A percentile compares a stretch with the other conserved stretches of the same genome.
Evolutionary conservation across 495 filamentous ascomycete genomes (phyloP).

Genomic region (Hyaloscypha hepaticicola): DNA sequence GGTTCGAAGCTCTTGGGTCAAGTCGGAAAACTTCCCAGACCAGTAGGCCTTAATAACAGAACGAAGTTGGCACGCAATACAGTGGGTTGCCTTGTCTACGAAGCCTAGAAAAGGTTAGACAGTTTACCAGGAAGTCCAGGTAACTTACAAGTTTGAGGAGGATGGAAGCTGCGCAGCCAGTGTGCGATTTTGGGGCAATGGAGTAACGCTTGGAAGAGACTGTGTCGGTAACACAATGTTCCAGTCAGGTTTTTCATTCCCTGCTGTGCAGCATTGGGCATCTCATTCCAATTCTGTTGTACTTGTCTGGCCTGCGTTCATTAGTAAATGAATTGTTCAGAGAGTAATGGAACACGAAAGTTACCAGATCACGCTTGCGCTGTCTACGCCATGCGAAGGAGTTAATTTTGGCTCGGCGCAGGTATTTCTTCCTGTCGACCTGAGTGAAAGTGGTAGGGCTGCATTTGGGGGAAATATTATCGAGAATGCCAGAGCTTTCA

Average conservation of each 20-base stretch:
- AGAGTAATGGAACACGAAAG: not conserved
- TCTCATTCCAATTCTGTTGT: constrained; percentile 3
- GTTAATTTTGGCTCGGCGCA: not conserved
- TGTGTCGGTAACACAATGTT: constrained; percentile 45
- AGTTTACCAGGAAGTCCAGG: not conserved
- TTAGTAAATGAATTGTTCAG: constrained; percentile 1
- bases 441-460: not conserved
- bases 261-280: constrained; percentile 18
- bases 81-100: constrained; percentile 3
- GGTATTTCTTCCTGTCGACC: constrained; percentile 1
- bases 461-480: not conserved
- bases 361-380: not conserved
- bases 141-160: constrained; percentile 15
- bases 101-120: constrained; percentile 17
- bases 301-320: constrained; percentile 8
- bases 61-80: constrained; percentile 24
- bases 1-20: not conserved
- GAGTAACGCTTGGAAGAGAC: constrained; percentile 40
- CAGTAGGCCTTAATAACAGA: constrained; percentile 26
- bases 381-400: not conserved
- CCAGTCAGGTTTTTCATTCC: constrained; percentile 29
- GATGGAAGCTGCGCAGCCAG: constrained; percentile 35
- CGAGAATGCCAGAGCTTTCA: constrained; percentile 12
- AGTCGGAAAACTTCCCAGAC: not conserved
- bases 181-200: constrained; percentile 42